Percentiles rank a stretch among this genome's conserved stretches.
Conservation (phyloP, 108 stramenopile species). For the Nitzschia sp. region DNA sequence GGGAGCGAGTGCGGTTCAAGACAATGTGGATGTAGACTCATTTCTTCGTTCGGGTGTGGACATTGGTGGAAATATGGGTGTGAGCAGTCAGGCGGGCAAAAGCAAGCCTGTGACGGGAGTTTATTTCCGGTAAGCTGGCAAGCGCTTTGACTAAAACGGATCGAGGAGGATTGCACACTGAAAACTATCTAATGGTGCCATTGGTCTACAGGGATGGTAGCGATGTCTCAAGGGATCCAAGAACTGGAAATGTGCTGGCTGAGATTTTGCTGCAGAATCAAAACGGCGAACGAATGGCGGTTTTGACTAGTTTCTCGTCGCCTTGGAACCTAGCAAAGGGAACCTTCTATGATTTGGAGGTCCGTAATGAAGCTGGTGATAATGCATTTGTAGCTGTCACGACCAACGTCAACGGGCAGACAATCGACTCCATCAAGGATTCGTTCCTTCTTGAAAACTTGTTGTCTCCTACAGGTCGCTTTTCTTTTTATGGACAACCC, state of each 20-base stretch:
- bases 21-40: slow-evolving; percentile 54
- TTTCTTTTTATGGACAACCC: slow-evolving; percentile 69
- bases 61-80: slow-evolving; percentile 60
- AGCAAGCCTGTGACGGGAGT: slow-evolving; percentile 63
- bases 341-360: slow-evolving; percentile 64
- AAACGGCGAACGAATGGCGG: slow-evolving; percentile 38
- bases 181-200: no score
- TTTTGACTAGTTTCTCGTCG: slow-evolving; percentile 44
- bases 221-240: slow-evolving; percentile 50
- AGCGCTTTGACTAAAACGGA: background rate
- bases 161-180: background rate
- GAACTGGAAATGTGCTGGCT: slow-evolving; percentile 51
- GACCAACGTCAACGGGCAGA: slow-evolving; percentile 15
- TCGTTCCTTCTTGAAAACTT: slow-evolving; percentile 58
- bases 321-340: slow-evolving; percentile 65
- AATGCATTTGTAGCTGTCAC: slow-evolving; percentile 59
- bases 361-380: slow-evolving; percentile 61
- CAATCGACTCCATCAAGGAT: slow-evolving; percentile 41
- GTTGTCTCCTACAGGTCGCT: slow-evolving; percentile 58
- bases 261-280: slow-evolving; percentile 52
- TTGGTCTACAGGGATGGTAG: slow-evolving; percentile 59
- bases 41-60: slow-evolving; percentile 73
- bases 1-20: slow-evolving; percentile 59
- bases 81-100: slow-evolving; percentile 68
- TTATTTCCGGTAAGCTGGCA: slow-evolving; percentile 24